Percentiles rank a stretch among this genome's conserved stretches.
These are phyloP conservation scores for Nyssa sinensis DNA, from an alignment of 148 eudicot species.

Conservation along the genomic window DNA sequence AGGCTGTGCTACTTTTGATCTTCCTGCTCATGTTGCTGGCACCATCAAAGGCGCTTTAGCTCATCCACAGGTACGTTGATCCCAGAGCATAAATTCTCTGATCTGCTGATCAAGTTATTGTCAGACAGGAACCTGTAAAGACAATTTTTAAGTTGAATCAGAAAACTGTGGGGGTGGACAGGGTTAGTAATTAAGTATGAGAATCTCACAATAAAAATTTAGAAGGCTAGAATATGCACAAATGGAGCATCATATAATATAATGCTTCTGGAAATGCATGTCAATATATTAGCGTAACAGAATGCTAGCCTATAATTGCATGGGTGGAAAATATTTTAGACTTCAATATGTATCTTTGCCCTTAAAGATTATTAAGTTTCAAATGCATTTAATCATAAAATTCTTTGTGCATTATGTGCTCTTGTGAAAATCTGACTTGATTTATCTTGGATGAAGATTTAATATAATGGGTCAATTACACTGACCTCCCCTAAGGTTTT, in stretches of 20 bases:
- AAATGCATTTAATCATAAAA: background rate
- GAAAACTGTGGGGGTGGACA: background rate
- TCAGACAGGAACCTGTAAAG: background rate
- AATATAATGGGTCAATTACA: no score
- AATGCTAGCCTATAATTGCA: background rate
- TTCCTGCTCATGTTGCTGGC: slow-evolving; percentile 63
- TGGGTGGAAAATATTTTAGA: background rate
- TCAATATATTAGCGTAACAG: background rate
- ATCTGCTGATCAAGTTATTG: slow-evolving; percentile 3
- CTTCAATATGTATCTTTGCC: background rate
- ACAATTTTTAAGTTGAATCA: background rate
- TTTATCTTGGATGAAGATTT: background rate
- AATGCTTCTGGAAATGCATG: background rate
- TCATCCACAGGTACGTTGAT: slow-evolving; percentile 79
- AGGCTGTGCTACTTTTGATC: slow-evolving; percentile 90
- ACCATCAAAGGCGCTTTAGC: slow-evolving; percentile 53
- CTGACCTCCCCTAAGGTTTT: no score
- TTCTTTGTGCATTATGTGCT: background rate
- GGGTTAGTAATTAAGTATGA: no score
- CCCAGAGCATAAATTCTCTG: background rate
- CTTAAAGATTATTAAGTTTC: background rate
- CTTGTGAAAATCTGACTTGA: background rate
- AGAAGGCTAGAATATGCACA: background rate
- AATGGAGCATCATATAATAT: background rate
- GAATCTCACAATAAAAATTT: no score